Evolutionary conservation across 441 rosid genomes (phyloP).

Genomic region (Pelargonium fulgidum): DNA sequence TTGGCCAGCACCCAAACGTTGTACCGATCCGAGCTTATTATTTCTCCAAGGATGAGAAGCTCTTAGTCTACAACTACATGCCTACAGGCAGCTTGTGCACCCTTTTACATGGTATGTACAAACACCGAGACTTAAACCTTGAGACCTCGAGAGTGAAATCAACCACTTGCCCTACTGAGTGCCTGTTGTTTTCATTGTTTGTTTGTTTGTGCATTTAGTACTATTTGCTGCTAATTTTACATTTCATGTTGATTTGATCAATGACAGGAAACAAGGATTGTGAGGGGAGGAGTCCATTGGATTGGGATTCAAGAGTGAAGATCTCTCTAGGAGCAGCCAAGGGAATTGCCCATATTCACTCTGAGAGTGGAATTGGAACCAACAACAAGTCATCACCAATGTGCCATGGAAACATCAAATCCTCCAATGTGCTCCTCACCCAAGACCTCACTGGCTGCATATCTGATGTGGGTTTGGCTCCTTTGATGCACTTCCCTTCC

Average conservation of each 20-base stretch:
- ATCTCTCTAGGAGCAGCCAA: constrained; percentile 43
- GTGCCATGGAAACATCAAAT: constrained; percentile 59
- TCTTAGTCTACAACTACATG: constrained; percentile 47
- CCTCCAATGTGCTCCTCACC: constrained; percentile 50
- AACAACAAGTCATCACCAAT: neutral
- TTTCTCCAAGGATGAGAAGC: constrained; percentile 51
- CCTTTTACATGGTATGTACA: constrained; percentile 40
- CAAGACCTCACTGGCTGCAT: constrained; percentile 48
- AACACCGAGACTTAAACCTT: neutral
- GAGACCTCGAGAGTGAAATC: no score
- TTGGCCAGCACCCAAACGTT: constrained; percentile 46
- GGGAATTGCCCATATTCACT: constrained; percentile 49
- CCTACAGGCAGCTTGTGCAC: constrained; percentile 51
- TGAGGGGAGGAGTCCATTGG: constrained; percentile 33
- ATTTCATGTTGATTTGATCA: neutral
- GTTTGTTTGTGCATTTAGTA: constrained; percentile 1
- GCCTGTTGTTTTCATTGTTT: no score
- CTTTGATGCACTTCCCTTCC: constrained; percentile 42
- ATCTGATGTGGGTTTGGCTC: constrained; percentile 46
- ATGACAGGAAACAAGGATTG: constrained; percentile 32
- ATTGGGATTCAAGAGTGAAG: constrained; percentile 57
- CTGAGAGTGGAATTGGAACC: constrained; percentile 35
- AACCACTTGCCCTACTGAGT: no score
- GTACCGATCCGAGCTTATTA: constrained; percentile 43
- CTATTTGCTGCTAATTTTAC: constrained; percentile 3